Evolutionary conservation across 2,329 filamentous ascomycete genomes (phyloP).

Genomic region (Simplicillium sp.): DNA sequence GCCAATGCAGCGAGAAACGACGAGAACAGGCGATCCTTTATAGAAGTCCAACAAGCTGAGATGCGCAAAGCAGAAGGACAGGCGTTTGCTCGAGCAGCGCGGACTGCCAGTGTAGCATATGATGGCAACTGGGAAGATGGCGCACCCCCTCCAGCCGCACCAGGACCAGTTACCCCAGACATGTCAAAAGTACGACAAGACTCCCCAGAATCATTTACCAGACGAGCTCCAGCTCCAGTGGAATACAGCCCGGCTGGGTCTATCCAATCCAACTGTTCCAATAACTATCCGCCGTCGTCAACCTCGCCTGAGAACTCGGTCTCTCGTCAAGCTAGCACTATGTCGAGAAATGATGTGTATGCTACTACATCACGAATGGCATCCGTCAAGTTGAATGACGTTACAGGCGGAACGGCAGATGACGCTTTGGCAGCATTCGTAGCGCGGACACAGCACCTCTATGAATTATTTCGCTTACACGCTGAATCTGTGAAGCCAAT

Average conservation of each 20-base stretch:
- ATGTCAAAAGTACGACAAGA: constrained; percentile 13
- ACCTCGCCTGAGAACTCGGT: constrained; percentile 4
- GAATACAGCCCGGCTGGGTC: constrained; percentile 33
- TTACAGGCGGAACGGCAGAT: constrained; percentile 39
- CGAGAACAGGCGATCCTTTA: constrained; percentile 47
- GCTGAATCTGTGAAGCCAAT: constrained; percentile 64
- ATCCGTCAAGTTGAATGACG: constrained; percentile 32
- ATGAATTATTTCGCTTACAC: constrained; percentile 66
- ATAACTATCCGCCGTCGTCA: constrained; percentile 15
- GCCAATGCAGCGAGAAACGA: constrained; percentile 32
- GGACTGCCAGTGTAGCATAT: constrained; percentile 20
- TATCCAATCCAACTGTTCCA: constrained; percentile 21
- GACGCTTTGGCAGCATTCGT: constrained; percentile 64
- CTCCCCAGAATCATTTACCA: constrained; percentile 17
- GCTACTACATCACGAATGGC: constrained; percentile 19
- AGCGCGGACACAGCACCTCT: constrained; percentile 61
- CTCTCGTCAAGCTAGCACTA: constrained; percentile 13
- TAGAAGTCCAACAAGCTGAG: constrained; percentile 48
- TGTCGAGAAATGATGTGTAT: constrained; percentile 16
- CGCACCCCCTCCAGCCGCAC: constrained; percentile 9
- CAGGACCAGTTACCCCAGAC: constrained; percentile 12
- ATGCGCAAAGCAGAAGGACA: constrained; percentile 52
- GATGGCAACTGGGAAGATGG: constrained; percentile 22
- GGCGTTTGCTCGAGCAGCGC: constrained; percentile 43
- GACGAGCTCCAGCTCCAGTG: constrained; percentile 11